Conservation (phyloP, 441 rosid species). For the Populus hybrid region DNA sequence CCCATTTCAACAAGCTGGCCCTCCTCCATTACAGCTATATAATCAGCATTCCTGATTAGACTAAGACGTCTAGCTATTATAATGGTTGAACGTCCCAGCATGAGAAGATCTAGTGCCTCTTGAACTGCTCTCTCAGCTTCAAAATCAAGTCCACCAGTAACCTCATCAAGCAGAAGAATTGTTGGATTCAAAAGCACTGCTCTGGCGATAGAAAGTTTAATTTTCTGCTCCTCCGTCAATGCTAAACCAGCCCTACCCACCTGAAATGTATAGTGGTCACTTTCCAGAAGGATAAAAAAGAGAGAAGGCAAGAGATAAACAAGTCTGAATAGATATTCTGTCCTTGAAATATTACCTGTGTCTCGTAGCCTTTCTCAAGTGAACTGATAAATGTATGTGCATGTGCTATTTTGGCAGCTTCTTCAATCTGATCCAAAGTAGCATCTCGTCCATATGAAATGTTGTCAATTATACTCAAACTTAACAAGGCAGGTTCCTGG, state of each 20-base stretch:
- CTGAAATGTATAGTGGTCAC: constrained; percentile 39
- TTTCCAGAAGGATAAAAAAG: constrained; percentile 10
- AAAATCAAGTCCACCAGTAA: constrained; percentile 94
- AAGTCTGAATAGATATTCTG: constrained; percentile 9
- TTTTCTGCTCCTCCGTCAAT: constrained; percentile 92
- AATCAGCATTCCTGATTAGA: constrained; percentile 95
- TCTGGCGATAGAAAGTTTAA: constrained; percentile 94
- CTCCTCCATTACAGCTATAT: constrained; percentile 99
- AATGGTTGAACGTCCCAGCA: constrained; percentile 97
- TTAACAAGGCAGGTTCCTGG: constrained; percentile 95
- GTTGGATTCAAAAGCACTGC: constrained; percentile 92
- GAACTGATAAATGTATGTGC: constrained; percentile 96
- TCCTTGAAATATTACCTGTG: constrained; percentile 57
- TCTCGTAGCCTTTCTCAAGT: constrained; percentile 90
- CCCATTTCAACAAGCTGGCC: constrained; percentile 99
- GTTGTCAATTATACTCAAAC: constrained; percentile 89
- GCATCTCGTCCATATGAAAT: constrained; percentile 93
- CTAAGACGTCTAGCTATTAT: constrained; percentile 94
- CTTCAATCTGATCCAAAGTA: constrained; percentile 86
- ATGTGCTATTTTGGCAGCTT: constrained; percentile 96
- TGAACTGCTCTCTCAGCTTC: constrained; percentile 96
- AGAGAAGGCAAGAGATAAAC: background rate
- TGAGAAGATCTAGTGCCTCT: constrained; percentile 88
- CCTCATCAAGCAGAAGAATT: constrained; percentile 97
- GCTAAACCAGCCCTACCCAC: constrained; percentile 88